Base-by-base conservation (phyloP, 768 basidiomycete species). In the Auriscalpium orientale region DNA sequence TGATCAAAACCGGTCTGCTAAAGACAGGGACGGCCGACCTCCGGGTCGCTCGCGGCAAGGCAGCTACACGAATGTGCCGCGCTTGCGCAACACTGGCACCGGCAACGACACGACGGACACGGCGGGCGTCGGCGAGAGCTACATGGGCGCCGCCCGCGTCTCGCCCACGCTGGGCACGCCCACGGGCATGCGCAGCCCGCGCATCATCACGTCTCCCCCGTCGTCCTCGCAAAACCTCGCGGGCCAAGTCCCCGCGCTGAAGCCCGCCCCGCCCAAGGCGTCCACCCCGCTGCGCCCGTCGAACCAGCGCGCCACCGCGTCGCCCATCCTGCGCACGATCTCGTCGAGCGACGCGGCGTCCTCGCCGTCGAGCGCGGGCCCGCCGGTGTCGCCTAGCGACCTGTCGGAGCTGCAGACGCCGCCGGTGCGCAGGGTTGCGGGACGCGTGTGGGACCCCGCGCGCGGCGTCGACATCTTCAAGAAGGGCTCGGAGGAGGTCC, bases 391-490 rank as follows among this genome's bases (percentile, higher is more conserved):
- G 11, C 66, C 72, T 22, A 80, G 79, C 46, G 70, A 68, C 8
- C 68, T 69, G 21, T 65, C 72, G 8, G 54, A 67, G 38, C 36
- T 36, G 20, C 56, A 69, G 34, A 58, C 63, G 9, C 63, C 59
- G 16, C 65, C 71, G 10, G 49, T 34, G 18, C 70, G 68, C 40
- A 81, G 79, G 62, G 76, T 58, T 21, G 66, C 78, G 20, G 79
- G 78, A 2, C 79, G 91, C 20, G 85, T 88, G 5, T 95, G 88
- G 84, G 91, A 94, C 66, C 92, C 92, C 16, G 83, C 84, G 10
- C 83, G 91, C 20, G 87, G 85, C 46, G 84, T 94, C 3, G 92
- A 95, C 57, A 64, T 88, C 43, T 92, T 94, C 72, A 94, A 92
- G 69, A 82, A 81, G 51, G 87, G 87, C 13, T 92, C 91, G 2